phyloP scores from a whole-genome alignment of 1,284 basidiomycete species.

The Cryptococcus maquisensis region DNA sequence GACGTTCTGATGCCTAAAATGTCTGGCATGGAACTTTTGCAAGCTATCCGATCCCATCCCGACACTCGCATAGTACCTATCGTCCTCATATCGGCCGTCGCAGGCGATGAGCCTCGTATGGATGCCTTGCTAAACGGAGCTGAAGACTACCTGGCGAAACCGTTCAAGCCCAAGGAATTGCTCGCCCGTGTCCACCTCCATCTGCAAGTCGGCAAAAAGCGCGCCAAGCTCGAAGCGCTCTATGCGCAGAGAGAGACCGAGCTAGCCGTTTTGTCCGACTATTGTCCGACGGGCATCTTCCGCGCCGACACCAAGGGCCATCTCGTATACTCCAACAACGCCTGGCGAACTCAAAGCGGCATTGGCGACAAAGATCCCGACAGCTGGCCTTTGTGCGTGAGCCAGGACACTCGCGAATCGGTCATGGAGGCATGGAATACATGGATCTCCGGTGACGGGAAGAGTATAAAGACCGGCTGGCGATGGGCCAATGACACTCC shows the following conservation, averaged over 20 bases:
- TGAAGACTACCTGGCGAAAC: slow-evolving; percentile 47
- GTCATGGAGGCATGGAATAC: slow-evolving; percentile 15
- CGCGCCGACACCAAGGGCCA: slow-evolving; percentile 23
- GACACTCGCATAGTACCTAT: slow-evolving; percentile 28
- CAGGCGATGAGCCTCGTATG: slow-evolving; percentile 35
- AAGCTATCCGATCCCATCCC: slow-evolving; percentile 18
- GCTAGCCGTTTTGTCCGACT: slow-evolving; percentile 43
- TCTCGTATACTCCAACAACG: slow-evolving; percentile 33
- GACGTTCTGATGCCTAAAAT: slow-evolving; percentile 46
- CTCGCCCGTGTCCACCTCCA: slow-evolving; percentile 47
- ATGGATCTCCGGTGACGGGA: slow-evolving; percentile 15
- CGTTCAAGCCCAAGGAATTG: slow-evolving; percentile 48
- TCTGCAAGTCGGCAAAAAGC: slow-evolving; percentile 44
- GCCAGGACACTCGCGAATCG: slow-evolving; percentile 9
- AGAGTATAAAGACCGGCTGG: slow-evolving; percentile 28
- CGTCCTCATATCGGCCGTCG: slow-evolving; percentile 31
- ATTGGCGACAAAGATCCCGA: slow-evolving; percentile 10
- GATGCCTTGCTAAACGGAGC: slow-evolving; percentile 48
- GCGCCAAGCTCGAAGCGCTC: slow-evolving; percentile 32
- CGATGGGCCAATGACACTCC: slow-evolving; percentile 34
- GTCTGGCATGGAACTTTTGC: slow-evolving; percentile 33
- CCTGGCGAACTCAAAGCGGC: slow-evolving; percentile 29
- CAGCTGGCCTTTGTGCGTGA: slow-evolving; percentile 18
- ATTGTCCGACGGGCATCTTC: slow-evolving; percentile 40
- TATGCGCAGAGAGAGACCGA: slow-evolving; percentile 38